Conservation (phyloP, 2,329 filamentous ascomycete species). For the Akanthomyces lecanii region DNA sequence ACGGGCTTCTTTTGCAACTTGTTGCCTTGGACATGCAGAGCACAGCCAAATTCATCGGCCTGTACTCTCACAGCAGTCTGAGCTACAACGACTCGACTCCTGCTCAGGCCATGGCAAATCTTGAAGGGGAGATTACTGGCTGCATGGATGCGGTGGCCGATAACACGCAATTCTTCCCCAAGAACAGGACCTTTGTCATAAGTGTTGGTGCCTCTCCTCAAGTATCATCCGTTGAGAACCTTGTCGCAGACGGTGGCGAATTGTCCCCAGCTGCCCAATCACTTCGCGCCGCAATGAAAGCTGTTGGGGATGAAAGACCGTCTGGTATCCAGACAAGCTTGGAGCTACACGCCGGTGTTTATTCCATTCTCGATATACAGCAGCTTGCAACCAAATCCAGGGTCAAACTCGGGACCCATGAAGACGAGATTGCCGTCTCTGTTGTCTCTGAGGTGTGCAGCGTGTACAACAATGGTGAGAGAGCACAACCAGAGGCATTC, state of each 20-base stretch:
- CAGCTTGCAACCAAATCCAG: constrained; percentile 54
- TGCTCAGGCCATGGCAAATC: constrained; percentile 27
- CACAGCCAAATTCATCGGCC: constrained; percentile 21
- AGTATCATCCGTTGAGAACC: constrained; percentile 27
- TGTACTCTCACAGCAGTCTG: constrained; percentile 33
- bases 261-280: constrained; percentile 5
- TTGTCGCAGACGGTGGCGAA: neutral
- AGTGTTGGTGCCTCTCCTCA: constrained; percentile 33
- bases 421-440: constrained; percentile 49
- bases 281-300: constrained; percentile 11
- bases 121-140: constrained; percentile 28
- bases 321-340: constrained; percentile 29
- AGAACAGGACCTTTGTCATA: constrained; percentile 22
- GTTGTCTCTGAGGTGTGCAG: constrained; percentile 59
- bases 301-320: neutral
- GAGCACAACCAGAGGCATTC: constrained; percentile 45
- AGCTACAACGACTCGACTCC: constrained; percentile 28
- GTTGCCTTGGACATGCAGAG: constrained; percentile 24
- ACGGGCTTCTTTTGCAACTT: constrained; percentile 34
- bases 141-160: constrained; percentile 25
- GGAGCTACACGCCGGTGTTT: constrained; percentile 63
- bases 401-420: constrained; percentile 24
- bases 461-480: constrained; percentile 44
- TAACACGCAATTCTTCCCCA: constrained; percentile 18
- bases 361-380: constrained; percentile 60